These are phyloP conservation scores for Adenanthera pavonina DNA, from an alignment of 306 rosid genomes.

Conservation along the genomic window DNA sequence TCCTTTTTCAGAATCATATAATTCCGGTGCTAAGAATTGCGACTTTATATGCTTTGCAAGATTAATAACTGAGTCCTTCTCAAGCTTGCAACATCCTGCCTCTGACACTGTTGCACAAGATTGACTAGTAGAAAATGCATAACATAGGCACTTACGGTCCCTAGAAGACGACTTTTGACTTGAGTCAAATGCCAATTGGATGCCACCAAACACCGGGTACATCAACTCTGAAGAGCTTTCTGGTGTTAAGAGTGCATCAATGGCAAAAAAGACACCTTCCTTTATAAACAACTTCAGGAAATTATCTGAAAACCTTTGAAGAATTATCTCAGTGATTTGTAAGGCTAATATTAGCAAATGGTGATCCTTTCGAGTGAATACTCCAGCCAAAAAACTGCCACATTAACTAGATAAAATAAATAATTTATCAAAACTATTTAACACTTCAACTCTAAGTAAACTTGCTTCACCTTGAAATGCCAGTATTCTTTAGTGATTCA, in stretches of 20 bases:
- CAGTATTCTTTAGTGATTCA: conserved; percentile 69
- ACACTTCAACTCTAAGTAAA: conserved; percentile 29
- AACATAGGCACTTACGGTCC: conserved; percentile 74
- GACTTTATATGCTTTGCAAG: conserved; percentile 74
- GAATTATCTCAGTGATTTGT: conserved; percentile 78
- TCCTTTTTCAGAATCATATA: conserved; percentile 67
- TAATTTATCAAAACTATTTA: conserved; percentile 44
- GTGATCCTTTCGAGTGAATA: conserved; percentile 88
- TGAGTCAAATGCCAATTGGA: conserved; percentile 54
- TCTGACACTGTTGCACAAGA: conserved; percentile 56
- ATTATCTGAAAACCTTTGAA: conserved; percentile 69
- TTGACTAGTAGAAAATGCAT: conserved; percentile 67
- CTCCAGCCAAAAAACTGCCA: conserved; percentile 92
- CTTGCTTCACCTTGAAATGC: conserved; percentile 82
- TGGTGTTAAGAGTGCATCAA: conserved; percentile 71
- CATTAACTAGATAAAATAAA: conserved; percentile 42
- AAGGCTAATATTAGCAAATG: conserved; percentile 84
- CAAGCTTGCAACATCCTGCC: conserved; percentile 77
- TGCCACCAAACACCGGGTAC: conserved; percentile 63
- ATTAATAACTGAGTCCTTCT: conserved; percentile 72
- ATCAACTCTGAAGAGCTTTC: conserved; percentile 67
- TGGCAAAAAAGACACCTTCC: conserved; percentile 94
- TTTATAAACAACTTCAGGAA: conserved; percentile 79
- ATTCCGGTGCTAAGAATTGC: conserved; percentile 70
- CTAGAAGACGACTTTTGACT: conserved; percentile 64